phyloP scores from a whole-genome alignment of 164 flowering plant genomes.

The Nymphaea thermarum region DNA sequence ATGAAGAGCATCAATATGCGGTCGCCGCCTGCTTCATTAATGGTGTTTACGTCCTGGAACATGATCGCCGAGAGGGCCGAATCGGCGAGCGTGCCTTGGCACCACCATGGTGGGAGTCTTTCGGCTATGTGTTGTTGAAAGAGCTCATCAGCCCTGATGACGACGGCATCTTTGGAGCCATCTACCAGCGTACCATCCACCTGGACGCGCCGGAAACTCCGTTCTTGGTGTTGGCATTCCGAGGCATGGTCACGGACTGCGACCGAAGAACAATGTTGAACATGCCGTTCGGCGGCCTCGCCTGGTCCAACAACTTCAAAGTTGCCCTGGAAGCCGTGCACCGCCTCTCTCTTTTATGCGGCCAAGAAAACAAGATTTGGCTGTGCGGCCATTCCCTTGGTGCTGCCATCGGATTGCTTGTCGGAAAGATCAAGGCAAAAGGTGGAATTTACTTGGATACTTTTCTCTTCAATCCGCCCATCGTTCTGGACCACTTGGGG shows the following conservation, averaged over 20 bases:
- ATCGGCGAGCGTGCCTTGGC: slow-evolving; percentile 55
- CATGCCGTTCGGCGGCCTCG: slow-evolving; percentile 49
- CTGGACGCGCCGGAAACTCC: slow-evolving; percentile 21
- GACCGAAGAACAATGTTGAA: slow-evolving; percentile 52
- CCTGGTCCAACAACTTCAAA: slow-evolving; percentile 50
- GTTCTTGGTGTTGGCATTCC: slow-evolving; percentile 58
- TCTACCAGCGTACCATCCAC: slow-evolving; percentile 25
- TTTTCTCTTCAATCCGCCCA: slow-evolving; percentile 85
- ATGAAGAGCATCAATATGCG: slow-evolving; percentile 49
- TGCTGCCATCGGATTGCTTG: slow-evolving; percentile 69
- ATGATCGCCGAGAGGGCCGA: slow-evolving; percentile 64
- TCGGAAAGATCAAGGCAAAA: slow-evolving; percentile 76
- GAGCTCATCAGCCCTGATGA: slow-evolving; percentile 57
- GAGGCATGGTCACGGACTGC: slow-evolving; percentile 60
- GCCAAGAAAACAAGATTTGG: slow-evolving; percentile 36
- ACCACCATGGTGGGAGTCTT: slow-evolving; percentile 80
- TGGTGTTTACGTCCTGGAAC: slow-evolving; percentile 65
- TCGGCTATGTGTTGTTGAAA: slow-evolving; percentile 36
- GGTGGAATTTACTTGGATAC: slow-evolving; percentile 41
- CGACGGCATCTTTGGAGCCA: slow-evolving; percentile 64
- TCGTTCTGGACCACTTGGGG: slow-evolving; percentile 28
- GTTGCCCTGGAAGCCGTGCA: slow-evolving; percentile 62
- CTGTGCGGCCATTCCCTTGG: slow-evolving; percentile 90
- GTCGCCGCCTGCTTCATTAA: slow-evolving; percentile 81
- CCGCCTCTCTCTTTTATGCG: slow-evolving; percentile 27